These are phyloP conservation scores for Massariosphaeria phaeospora DNA, from an alignment of 495 filamentous ascomycete genomes.

Conservation along the genomic window DNA sequence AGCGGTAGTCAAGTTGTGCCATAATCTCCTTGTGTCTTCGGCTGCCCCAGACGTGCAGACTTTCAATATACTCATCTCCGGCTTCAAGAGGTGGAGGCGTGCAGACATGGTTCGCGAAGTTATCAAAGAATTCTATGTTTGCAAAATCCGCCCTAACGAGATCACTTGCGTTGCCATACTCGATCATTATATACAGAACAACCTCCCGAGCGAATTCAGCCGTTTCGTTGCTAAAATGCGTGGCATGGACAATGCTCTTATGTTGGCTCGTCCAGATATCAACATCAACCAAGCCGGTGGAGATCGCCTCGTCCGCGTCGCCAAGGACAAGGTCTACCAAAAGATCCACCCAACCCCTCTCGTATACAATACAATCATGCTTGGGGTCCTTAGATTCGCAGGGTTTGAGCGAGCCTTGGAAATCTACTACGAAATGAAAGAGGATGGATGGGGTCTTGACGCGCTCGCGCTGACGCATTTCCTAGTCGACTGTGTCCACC, in stretches of 20 bases:
- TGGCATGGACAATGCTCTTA: constrained; percentile 32
- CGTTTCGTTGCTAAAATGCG: constrained; percentile 33
- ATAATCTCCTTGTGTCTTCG: constrained; percentile 56
- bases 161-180: constrained; percentile 52
- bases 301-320: constrained; percentile 23
- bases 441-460: constrained; percentile 39
- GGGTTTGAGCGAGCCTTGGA: constrained; percentile 34
- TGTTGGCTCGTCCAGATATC: constrained; percentile 34
- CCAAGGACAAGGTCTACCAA: constrained; percentile 35
- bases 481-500: constrained; percentile 32
- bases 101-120: constrained; percentile 51
- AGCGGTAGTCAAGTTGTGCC: constrained; percentile 57
- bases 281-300: constrained; percentile 29
- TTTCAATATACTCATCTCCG: constrained; percentile 61
- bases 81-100: constrained; percentile 50
- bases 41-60: constrained; percentile 57
- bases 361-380: constrained; percentile 36
- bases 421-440: constrained; percentile 36
- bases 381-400: constrained; percentile 36
- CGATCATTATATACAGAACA: constrained; percentile 46
- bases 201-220: constrained; percentile 27
- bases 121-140: constrained; percentile 48
- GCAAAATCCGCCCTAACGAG: constrained; percentile 49
- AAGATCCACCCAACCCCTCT: constrained; percentile 36
- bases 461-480: constrained; percentile 30